A percentile compares a stretch with the other conserved stretches of the same genome.
Conservation (phyloP, 1,139 yeast genomes). For the Taphrina confusa region DNA sequence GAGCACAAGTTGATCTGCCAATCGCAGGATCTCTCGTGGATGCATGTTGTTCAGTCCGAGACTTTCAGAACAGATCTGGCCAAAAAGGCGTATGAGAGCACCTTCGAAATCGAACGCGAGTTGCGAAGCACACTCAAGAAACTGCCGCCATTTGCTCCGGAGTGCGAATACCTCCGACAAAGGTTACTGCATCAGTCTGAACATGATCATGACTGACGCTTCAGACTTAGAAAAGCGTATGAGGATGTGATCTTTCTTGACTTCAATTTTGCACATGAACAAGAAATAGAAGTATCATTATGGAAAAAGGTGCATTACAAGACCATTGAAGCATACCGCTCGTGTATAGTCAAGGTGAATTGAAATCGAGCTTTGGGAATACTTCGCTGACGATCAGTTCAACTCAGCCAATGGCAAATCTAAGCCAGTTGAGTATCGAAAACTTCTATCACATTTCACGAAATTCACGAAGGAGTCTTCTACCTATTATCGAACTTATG, state of each 20-base stretch:
- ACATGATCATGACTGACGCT: not conserved
- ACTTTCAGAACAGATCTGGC: constrained; percentile 12
- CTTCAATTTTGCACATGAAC: constrained; percentile 34
- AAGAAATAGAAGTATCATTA: constrained; percentile 37
- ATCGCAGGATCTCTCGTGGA: constrained; percentile 3
- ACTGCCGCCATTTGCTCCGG: constrained; percentile 38
- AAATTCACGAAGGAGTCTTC: constrained; percentile 38
- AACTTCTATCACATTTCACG: constrained; percentile 37
- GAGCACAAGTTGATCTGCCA: too few relatives aligned
- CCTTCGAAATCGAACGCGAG: constrained; percentile 34
- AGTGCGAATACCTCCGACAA: constrained; percentile 35
- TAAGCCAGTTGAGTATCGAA: constrained; percentile 38
- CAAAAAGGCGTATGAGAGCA: constrained; percentile 3
- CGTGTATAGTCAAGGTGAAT: constrained; percentile 36
- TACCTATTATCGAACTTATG: constrained; percentile 37
- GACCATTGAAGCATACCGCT: constrained; percentile 38
- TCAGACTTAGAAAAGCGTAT: constrained; percentile 35
- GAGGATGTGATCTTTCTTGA: constrained; percentile 35
- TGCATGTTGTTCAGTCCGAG: constrained; percentile 10
- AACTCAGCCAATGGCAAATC: constrained; percentile 31
- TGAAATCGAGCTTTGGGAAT: not conserved
- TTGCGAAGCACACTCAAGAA: constrained; percentile 23
- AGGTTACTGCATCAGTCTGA: constrained; percentile 11
- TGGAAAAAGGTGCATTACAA: constrained; percentile 39
- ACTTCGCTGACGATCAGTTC: not conserved